Base-by-base conservation (phyloP, 805 yeast species). In the Candida fluviatilis region DNA sequence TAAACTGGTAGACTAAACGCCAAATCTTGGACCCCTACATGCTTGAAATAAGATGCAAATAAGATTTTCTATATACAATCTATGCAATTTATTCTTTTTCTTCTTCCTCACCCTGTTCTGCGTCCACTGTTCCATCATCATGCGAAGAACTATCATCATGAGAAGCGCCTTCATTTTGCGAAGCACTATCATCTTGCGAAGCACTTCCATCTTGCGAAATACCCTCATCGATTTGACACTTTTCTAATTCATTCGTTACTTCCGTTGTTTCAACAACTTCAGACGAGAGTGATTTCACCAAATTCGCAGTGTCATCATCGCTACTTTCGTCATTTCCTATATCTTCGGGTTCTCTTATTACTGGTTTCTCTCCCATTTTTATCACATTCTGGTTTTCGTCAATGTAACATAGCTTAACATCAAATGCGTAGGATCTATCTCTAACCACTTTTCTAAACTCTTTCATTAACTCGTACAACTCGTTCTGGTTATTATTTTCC, bases 341-440 rank as follows among this genome's bases (percentile, higher is more conserved):
- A 25, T 11, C 14, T 32, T 16, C 23, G 13, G 13, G 21, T 24
- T n/a, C 34, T 36, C 34, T 13, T 34, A 8, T 13, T 12, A 31
- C 25, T 17, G 34, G 34, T 17, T 19, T 31, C 13, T 31, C 34
- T 6, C 34, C 34, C 25, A 19, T 19, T 19, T 31, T 31, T 12
- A 31, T 19, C 12, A 50, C 50, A 43, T 13, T 24, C 39, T 38
- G 3, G 45, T 31, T 17, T 39, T 31, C 34, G n/a, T 76, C 73
- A 23, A 73, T 51, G 45, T 64, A 58, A 38, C 76, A 70, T 43
- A 74, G 51, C 30, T 63, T 58, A 47, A 81, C 73, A 34, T 66
- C 69, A 49, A 71, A 72, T 3, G 82, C 82, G 21, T 78, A 45
- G 27, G 66, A 71, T 31, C 62, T 56, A 3, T 60, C 63, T 24